Evolutionary conservation across 345 rosid species (phyloP).

Genomic region (Eucalyptus viminalis): DNA sequence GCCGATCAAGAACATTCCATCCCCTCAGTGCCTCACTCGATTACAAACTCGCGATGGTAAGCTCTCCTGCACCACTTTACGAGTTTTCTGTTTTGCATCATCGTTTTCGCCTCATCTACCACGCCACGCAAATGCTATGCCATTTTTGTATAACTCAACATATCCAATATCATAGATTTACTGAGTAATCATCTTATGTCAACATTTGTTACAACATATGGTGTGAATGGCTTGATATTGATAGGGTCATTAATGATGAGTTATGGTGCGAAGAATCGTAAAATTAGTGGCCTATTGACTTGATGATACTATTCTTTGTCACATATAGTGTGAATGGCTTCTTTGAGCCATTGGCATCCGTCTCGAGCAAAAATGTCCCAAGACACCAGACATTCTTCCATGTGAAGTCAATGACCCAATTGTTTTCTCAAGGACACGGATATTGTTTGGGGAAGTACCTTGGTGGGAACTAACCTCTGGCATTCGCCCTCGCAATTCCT

Average conservation of each 20-base stretch:
- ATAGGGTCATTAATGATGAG: not conserved
- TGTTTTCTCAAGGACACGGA: not conserved
- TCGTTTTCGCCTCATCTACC: not conserved
- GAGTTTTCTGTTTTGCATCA: not conserved
- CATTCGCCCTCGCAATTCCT: not conserved
- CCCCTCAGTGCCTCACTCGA: not conserved
- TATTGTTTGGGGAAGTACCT: not conserved
- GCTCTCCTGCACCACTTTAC: not conserved
- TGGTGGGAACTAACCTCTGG: not conserved
- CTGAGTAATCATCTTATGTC: not conserved
- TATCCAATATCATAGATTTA: not conserved
- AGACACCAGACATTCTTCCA: not conserved
- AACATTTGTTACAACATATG: not conserved
- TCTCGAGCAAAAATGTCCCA: not conserved
- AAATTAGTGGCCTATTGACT: not conserved
- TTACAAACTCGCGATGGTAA: not conserved
- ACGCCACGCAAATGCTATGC: not conserved
- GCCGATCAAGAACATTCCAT: not conserved
- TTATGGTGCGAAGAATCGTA: not conserved
- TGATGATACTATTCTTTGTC: not conserved
- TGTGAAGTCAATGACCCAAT: not conserved
- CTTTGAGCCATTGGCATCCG: not conserved
- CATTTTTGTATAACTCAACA: not conserved
- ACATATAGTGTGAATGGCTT: not conserved
- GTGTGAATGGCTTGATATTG: not conserved